Conservation (phyloP, 768 basidiomycete species). For the Russula sp. region DNA sequence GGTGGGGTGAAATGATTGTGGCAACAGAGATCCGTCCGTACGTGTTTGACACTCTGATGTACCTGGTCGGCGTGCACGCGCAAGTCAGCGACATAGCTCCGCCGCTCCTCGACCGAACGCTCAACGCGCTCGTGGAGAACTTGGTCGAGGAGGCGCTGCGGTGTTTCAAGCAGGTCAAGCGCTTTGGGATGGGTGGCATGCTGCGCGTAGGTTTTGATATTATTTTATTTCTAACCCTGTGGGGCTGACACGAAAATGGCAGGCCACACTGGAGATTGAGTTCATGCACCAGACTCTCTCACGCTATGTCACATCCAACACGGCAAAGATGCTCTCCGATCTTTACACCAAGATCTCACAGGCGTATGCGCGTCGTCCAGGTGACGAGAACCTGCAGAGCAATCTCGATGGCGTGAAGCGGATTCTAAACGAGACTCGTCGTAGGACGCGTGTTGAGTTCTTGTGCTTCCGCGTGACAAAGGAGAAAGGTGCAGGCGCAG, state of each 20-base stretch:
- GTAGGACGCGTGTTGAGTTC: slow-evolving; percentile 91
- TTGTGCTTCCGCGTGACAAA: slow-evolving; percentile 85
- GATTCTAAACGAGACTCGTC: slow-evolving; percentile 79
- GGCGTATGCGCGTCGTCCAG: slow-evolving; percentile 79
- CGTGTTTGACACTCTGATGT: slow-evolving; percentile 84
- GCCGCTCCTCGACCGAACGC: slow-evolving; percentile 71
- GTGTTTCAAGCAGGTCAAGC: slow-evolving; percentile 82
- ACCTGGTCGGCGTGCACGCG: slow-evolving; percentile 87
- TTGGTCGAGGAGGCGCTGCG: slow-evolving; percentile 76
- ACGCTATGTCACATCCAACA: slow-evolving; percentile 75
- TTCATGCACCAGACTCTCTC: slow-evolving; percentile 96
- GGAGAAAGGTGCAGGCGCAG: slow-evolving; percentile 27
- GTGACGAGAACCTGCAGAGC: slow-evolving; percentile 79
- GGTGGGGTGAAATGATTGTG: background rate
- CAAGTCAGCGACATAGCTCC: slow-evolving; percentile 81
- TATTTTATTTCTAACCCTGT: background rate
- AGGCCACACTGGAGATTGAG: slow-evolving; percentile 99
- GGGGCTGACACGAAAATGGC: slow-evolving; percentile 1
- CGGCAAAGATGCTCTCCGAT: slow-evolving; percentile 81
- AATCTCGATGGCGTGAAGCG: slow-evolving; percentile 90
- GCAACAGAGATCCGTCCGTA: slow-evolving; percentile 84
- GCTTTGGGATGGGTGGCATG: slow-evolving; percentile 99
- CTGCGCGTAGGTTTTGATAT: slow-evolving; percentile 60
- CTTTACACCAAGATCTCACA: slow-evolving; percentile 94
- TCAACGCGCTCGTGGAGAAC: slow-evolving; percentile 76